Evolutionary conservation across 176 grass and related monocot species (phyloP).

Genomic region (Oryza longistaminata): DNA sequence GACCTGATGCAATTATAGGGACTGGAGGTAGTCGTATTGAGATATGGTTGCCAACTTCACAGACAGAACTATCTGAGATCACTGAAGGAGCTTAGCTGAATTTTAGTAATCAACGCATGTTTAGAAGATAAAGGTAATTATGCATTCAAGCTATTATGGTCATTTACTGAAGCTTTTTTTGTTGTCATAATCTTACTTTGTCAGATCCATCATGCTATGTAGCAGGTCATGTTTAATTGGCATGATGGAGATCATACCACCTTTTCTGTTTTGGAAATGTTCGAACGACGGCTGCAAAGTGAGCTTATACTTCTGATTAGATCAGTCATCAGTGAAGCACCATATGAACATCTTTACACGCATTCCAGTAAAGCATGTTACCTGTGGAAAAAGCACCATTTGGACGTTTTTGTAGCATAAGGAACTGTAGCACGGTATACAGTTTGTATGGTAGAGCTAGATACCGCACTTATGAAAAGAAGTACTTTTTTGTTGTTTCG

Average conservation of each 20-base stretch:
- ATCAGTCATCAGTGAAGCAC: background rate
- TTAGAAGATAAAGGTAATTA: background rate
- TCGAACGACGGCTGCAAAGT: background rate
- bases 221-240: background rate
- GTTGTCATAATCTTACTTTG: background rate
- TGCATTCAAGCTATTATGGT: background rate
- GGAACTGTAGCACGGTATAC: background rate
- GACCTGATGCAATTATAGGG: conserved; percentile 47
- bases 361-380: background rate
- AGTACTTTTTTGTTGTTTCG: too few relatives aligned
- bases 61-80: conserved; percentile 18
- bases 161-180: background rate
- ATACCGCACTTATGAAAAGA: background rate
- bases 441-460: background rate
- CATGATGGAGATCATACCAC: background rate
- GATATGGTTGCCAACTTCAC: conserved; percentile 71
- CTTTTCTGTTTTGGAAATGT: background rate
- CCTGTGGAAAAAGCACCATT: background rate
- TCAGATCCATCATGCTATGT: background rate
- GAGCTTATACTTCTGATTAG: background rate
- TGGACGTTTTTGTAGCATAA: background rate
- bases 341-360: background rate
- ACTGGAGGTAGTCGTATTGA: conserved; percentile 65
- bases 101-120: conserved; percentile 3
- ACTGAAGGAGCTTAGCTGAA: background rate